Evolutionary conservation across 352 stramenopile genomes (phyloP).

Genomic region (Plasmopara muralis): DNA sequence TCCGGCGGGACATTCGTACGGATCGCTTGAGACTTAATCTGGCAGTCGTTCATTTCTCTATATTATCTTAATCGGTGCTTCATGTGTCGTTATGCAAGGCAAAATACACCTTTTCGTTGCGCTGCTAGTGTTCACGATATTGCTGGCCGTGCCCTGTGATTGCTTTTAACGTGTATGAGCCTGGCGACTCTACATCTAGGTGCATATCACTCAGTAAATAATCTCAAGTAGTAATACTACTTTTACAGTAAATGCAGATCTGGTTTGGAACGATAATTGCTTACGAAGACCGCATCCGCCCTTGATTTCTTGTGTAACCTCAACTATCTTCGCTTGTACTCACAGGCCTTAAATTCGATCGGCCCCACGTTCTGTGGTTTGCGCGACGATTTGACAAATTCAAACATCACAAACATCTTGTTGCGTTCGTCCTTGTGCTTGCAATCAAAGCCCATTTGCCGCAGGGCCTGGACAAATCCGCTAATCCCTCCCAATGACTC

Average conservation of each 20-base stretch:
- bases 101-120: too few relatives aligned
- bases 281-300: too few relatives aligned
- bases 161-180: not conserved
- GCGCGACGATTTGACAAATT: conserved; percentile 64
- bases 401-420: conserved; percentile 85
- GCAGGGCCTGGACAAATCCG: conserved; percentile 54
- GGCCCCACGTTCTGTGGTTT: conserved; percentile 37
- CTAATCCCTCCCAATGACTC: conserved; percentile 53
- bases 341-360: conserved; percentile 78
- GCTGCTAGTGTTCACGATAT: not conserved
- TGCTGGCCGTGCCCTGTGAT: not conserved
- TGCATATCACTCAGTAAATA: too few relatives aligned
- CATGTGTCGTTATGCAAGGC: too few relatives aligned
- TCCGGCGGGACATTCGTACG: conserved; percentile 69
- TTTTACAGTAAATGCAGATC: not conserved
- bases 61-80: not conserved
- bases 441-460: conserved; percentile 63
- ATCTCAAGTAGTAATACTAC: too few relatives aligned
- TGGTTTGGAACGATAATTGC: too few relatives aligned
- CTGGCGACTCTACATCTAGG: too few relatives aligned
- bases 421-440: conserved; percentile 70
- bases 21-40: conserved; percentile 59
- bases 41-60: not conserved
- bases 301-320: too few relatives aligned
- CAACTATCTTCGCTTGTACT: conserved; percentile 77